phyloP scores from a whole-genome alignment of 2,329 filamentous ascomycete species.

The Phialocephala subalpina region DNA sequence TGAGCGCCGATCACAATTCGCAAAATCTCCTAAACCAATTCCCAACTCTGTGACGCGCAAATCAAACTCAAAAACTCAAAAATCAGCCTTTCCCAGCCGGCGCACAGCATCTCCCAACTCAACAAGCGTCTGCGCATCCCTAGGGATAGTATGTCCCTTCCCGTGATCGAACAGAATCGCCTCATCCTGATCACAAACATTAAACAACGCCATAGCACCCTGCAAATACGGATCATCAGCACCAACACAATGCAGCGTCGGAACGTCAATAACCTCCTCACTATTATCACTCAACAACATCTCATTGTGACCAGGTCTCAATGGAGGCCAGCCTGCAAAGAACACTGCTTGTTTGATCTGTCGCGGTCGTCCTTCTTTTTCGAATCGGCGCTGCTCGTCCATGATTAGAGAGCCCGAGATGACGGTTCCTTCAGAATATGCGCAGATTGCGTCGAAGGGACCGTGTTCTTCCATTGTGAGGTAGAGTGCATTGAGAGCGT shows the following conservation, averaged over 20 bases:
- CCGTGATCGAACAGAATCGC: constrained; percentile 71
- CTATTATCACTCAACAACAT: constrained; percentile 58
- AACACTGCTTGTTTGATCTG: constrained; percentile 55
- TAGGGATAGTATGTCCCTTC: constrained; percentile 68
- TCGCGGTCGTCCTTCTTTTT: constrained; percentile 43
- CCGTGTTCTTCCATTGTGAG: constrained; percentile 54
- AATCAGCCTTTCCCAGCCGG: constrained; percentile 18
- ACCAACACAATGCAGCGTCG: constrained; percentile 61
- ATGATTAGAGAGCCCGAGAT: constrained; percentile 60
- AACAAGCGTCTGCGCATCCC: constrained; percentile 49
- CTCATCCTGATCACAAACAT: constrained; percentile 66
- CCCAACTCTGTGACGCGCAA: neutral
- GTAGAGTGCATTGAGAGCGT: constrained; percentile 45
- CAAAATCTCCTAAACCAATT: too few relatives aligned
- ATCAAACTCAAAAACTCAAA: constrained; percentile 3
- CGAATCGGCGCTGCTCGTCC: constrained; percentile 54
- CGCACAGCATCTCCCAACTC: constrained; percentile 42
- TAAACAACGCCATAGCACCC: constrained; percentile 67
- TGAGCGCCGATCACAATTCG: neutral
- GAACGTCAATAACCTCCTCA: constrained; percentile 58
- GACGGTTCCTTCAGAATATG: constrained; percentile 66
- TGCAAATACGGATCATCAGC: constrained; percentile 67
- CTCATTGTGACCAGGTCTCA: constrained; percentile 52
- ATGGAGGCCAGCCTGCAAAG: constrained; percentile 60
- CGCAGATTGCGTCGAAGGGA: constrained; percentile 60